These are phyloP conservation scores for Pestalotiopsis sp. DNA, from an alignment of 2,329 filamentous ascomycete species.

Conservation along the genomic window DNA sequence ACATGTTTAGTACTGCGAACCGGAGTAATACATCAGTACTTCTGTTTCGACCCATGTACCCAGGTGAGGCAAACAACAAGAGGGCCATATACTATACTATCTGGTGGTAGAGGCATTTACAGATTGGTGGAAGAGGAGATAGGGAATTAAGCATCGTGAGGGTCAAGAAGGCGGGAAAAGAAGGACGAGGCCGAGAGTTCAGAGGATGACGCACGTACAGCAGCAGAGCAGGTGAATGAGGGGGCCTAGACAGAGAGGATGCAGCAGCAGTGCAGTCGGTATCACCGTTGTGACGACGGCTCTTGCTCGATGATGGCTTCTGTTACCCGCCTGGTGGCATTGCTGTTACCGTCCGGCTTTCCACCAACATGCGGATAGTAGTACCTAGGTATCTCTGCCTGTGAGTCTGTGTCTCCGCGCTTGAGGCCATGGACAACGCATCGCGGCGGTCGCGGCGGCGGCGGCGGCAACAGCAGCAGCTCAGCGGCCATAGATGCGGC, in stretches of 20 bases:
- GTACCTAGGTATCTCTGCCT: too few relatives aligned
- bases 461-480: background rate
- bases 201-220: background rate
- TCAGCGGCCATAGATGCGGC: background rate
- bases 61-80: slow-evolving; percentile 21
- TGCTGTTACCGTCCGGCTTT: too few relatives aligned
- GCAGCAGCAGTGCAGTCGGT: slow-evolving; percentile 18
- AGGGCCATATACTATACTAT: background rate
- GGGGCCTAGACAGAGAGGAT: background rate
- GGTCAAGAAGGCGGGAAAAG: background rate
- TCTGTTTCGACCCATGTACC: slow-evolving; percentile 34
- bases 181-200: slow-evolving; percentile 6
- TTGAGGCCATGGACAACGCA: too few relatives aligned
- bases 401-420: too few relatives aligned
- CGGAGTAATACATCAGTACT: slow-evolving; percentile 15
- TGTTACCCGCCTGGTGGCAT: background rate
- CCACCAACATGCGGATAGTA: too few relatives aligned
- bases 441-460: background rate
- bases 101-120: background rate
- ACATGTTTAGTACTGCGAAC: background rate
- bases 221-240: background rate
- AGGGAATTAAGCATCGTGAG: too few relatives aligned
- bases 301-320: slow-evolving; percentile 22
- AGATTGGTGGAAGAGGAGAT: background rate
- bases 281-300: slow-evolving; percentile 20